Percentiles rank a stretch among this genome's conserved stretches.
Evolutionary conservation across 2,329 filamentous ascomycete species (phyloP).

Genomic region (Rutstroemia sp.): DNA sequence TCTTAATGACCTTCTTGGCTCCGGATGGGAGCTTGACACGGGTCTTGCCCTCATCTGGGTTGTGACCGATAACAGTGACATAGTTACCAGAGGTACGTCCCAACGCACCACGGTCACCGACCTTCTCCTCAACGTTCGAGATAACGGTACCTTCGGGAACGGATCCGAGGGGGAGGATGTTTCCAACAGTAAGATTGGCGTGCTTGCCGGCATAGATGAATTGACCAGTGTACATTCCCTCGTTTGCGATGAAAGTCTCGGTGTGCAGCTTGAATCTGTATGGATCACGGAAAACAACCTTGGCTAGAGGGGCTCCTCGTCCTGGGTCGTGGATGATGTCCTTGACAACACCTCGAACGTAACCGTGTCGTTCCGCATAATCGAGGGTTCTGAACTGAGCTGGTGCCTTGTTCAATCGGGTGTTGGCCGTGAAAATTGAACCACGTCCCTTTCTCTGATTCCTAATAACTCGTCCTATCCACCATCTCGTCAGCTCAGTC

Average conservation of each 20-base stretch:
- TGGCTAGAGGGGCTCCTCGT: conserved; percentile 95
- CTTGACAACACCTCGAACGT: conserved; percentile 95
- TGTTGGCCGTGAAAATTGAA: conserved; percentile 70
- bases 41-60: conserved; percentile 98
- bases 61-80: conserved; percentile 95
- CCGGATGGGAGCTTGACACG: conserved; percentile 98
- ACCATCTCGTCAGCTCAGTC: neutral
- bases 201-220: conserved; percentile 99
- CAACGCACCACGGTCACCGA: conserved; percentile 91
- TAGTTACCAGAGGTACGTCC: conserved; percentile 99
- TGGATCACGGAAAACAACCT: conserved; percentile 93
- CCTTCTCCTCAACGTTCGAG: conserved; percentile 98
- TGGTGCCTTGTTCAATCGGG: conserved; percentile 88
- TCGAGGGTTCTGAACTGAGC: conserved; percentile 97
- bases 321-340: conserved; percentile 88
- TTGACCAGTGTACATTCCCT: conserved; percentile 99
- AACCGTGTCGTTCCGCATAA: conserved; percentile 94
- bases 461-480: conserved; percentile 52
- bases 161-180: conserved; percentile 88
- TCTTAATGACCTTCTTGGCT: conserved; percentile 98
- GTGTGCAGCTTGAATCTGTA: conserved; percentile 97
- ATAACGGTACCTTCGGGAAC: conserved; percentile 99
- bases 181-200: conserved; percentile 91
- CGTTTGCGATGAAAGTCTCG: conserved; percentile 99
- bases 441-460: conserved; percentile 74